Percentiles rank a stretch among this genome's conserved stretches.
These are phyloP conservation scores for Starmerella floricola DNA, from an alignment of 805 yeast species.

Conservation along the genomic window DNA sequence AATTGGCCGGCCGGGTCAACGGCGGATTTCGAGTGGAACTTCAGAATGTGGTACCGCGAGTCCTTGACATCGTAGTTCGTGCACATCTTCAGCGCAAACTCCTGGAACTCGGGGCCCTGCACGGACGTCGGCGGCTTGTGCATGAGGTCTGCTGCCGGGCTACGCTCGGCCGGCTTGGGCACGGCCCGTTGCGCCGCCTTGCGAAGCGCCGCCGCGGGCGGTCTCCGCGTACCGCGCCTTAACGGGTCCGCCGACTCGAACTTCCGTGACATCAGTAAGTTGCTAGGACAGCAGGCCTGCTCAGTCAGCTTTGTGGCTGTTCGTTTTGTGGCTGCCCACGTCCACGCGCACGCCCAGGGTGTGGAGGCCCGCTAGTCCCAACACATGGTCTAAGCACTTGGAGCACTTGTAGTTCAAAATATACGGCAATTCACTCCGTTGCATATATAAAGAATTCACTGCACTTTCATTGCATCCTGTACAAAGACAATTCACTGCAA, in stretches of 20 bases:
- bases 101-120: conserved; percentile 25
- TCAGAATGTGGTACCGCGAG: conserved; percentile 65
- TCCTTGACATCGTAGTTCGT: conserved; percentile 58
- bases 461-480: no score
- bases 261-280: conserved; percentile 11
- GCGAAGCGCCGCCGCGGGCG: conserved; percentile 14
- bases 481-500: no score
- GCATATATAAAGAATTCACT: no score
- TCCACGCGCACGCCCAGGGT: no score
- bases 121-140: conserved; percentile 9
- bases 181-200: conserved; percentile 8
- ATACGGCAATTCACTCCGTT: no score
- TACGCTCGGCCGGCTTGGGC: not conserved
- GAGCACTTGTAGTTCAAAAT: no score
- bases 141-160: conserved; percentile 15
- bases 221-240: conserved; percentile 19
- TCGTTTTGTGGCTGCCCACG: not conserved
- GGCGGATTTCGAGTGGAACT: conserved; percentile 59
- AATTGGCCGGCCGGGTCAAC: conserved; percentile 65
- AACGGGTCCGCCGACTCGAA: conserved; percentile 23
- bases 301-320: not conserved
- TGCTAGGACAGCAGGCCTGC: not conserved
- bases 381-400: no score
- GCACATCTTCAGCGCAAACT: conserved; percentile 58
- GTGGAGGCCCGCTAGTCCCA: no score